Base-by-base conservation (phyloP, 306 rosid genomes). In the Lathyrus sativus region DNA sequence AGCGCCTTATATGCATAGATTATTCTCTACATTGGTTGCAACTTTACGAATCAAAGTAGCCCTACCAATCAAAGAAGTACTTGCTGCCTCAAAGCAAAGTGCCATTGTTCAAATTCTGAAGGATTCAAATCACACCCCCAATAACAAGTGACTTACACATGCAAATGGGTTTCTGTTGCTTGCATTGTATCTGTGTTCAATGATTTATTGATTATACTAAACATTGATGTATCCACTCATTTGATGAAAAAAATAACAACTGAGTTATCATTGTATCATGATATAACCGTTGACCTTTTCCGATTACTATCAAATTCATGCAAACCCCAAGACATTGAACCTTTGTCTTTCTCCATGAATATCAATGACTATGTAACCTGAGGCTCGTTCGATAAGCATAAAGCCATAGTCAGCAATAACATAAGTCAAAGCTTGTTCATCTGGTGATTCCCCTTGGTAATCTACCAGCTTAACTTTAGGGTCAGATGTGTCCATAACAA, bases 401-500 rank as follows among this genome's bases (percentile, higher is more conserved):
- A 85, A 93, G 38, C 98, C 98, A 54, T 93, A 93, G 55, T 91
- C 86, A 0, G 97, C 97, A 0, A 97, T 97, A 14, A 96, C 98
- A 84, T 86, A 90, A 65, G 83, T 87, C 77, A 93, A 79, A 13
- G 98, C 96, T 69, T 93, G 98, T 75, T 93, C 98, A 79, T 93
- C 98, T 2, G 98, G 98, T 19, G 98, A 93, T 78, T 93, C 98
- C 56, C 98, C 98, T 84, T 93, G 98, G 81, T 90, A 93, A 81
- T 93, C 98, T 51, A 93, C 55, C 79, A 85, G 81, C 80, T 83
- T 85, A 80, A 79, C 86, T 43, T 62, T 67, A 39, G 91, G 91
- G 44, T 93, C 96, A 35, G 91, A 59, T 9, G 90, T 76, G 73
- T 85, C 90, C 33, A 76, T 72, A 72, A 83, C 73, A 68, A 93